Conservation (phyloP, 2,329 filamentous ascomycete species). For the Fusarium verrucosum region DNA sequence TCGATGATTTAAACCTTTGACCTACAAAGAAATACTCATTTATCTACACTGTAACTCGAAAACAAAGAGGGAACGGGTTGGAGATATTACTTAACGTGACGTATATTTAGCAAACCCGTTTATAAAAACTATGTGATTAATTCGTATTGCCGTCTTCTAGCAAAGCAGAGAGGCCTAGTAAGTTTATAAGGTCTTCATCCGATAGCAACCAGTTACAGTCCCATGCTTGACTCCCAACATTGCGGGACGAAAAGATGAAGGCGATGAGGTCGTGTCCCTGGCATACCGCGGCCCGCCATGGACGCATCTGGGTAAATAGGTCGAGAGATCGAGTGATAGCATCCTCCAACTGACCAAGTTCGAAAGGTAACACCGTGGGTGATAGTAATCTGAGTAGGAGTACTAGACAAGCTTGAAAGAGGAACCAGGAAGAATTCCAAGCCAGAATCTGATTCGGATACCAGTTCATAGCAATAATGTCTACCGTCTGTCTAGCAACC, state of each 20-base stretch:
- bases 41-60: too few relatives aligned
- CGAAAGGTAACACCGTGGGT: neutral
- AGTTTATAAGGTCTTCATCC: neutral
- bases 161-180: neutral
- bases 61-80: too few relatives aligned
- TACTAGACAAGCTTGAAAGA: neutral
- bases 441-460: neutral
- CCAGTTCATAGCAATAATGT: neutral
- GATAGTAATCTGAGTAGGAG: neutral
- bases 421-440: slow-evolving; percentile 13
- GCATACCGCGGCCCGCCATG: neutral
- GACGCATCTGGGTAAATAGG: neutral
- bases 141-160: neutral
- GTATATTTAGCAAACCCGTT: too few relatives aligned
- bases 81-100: too few relatives aligned
- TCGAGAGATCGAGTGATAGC: neutral
- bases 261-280: neutral
- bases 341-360: neutral
- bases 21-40: too few relatives aligned
- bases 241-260: neutral
- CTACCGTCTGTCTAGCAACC: neutral
- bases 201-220: neutral
- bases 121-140: too few relatives aligned
- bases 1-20: too few relatives aligned
- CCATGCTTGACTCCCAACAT: neutral